Evolutionary conservation across 2,329 filamentous ascomycete species (phyloP), one percentile per base, ranked within the genome.

Genomic region (Trichoderma endophyticum): DNA sequence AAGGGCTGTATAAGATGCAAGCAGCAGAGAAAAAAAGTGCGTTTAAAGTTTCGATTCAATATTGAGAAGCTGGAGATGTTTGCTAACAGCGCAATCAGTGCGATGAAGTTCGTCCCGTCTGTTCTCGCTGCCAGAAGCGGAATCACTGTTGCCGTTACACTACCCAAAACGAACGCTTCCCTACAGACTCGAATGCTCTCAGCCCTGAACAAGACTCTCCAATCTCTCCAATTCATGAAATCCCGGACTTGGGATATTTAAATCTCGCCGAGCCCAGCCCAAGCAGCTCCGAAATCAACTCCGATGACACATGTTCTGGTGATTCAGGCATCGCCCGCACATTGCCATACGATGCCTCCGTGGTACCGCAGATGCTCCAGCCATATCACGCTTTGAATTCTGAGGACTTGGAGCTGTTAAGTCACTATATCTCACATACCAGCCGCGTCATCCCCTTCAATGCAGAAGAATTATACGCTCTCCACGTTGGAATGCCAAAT

Each of bases 71-170:
- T 18, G 21, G 12, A 32, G 15, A 7, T 15, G 8, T 32, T 30
- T 43, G 34, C 36, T 69, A 28, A 69, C 56, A 60, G 14, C 12
- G n/a, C 1, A 34, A 51, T 18, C 26, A 69, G 66, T 69, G 66
- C 56, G 66, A 69, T 15, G 66, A 69, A 26, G 54, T 30, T 9
- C 56, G 30, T 12, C 66, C 66, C 24, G 12, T 18, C 36, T 69
- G 66, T 18, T 48, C 66, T 26, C 66, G 66, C 5, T 69, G 66
- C 56, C 28, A 69, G 56, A 69, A 69, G 56, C 66, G 66, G n/a
- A 69, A 69, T 24, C 66, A 69, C 21, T 60, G 57, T n/a, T 69
- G 66, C 28, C 56, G 18, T 34, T 69, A 69, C 5, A 51, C 36
- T 5, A n/a, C 60, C 24, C 34, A 51, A 34, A 24, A 51, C 18